Base-by-base conservation (phyloP, 2,329 filamentous ascomycete genomes). In the Penicillium occitanis region DNA sequence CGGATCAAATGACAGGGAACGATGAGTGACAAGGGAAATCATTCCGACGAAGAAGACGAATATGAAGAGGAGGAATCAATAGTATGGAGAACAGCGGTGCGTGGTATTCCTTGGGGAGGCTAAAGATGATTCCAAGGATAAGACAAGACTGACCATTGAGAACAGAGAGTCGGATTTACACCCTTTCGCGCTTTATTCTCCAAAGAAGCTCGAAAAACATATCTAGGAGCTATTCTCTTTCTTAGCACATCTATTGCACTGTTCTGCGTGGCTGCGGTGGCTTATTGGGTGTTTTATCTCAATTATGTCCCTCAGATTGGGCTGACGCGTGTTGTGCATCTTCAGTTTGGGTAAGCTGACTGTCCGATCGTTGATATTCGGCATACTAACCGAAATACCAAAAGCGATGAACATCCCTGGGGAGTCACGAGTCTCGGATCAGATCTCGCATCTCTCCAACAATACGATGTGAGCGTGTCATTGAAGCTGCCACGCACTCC, bases 391-490 rank as follows among this genome's bases (percentile, higher is more conserved):
- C 50, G 22, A 8, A 19, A 19, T 40, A 19, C 46, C 30, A 48
- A 19, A 61, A 83, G 81, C 28, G 76, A 81, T 68, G 77, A 75
- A 19, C 70, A 78, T 70, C 86, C 87, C 0, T 83, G 84, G 75
- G 87, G 86, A n/a, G 80, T 79, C 1, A 81, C 82, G 2, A 73
- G 76, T 19, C 75, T 89, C 13, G 76, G 77, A 11, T 71, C 82
- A 22, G 83, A 86, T 57, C 80, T 95, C 68, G 87, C 90, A 70
- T 82, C 87, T 19, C 84, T 87, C 57, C 94, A 97, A 76, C 85
- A 89, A 58, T 99, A 99, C 82, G 93, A 98, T 76, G 85, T 99
- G 50, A 84, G 86, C 5, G 83, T 98, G 1, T 83, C 87, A 25
- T 83, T 99, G 37, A 85, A 86, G 3, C 83, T 99, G 69, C 95